Evolutionary conservation across 2,329 filamentous ascomycete genomes (phyloP).

Genomic region (Talaromyces funiculosus): DNA sequence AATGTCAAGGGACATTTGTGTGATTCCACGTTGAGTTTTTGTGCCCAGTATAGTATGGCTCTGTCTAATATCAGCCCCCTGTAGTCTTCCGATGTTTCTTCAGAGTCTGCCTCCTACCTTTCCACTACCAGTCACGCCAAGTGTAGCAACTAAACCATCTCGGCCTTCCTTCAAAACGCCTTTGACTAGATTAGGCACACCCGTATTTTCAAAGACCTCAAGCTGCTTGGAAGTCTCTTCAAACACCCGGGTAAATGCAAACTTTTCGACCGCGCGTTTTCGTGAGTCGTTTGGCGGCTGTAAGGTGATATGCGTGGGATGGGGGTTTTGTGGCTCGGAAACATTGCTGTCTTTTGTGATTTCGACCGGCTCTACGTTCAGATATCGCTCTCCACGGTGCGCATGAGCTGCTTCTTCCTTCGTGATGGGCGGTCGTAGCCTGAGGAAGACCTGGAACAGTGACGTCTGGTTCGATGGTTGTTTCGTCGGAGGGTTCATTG

Average conservation of each 20-base stretch:
- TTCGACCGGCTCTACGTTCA: conserved; percentile 64
- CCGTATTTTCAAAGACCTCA: conserved; percentile 77
- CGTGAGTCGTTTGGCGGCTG: conserved; percentile 77
- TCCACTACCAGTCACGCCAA: conserved; percentile 92
- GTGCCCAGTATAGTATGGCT: conserved; percentile 94
- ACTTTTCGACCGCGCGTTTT: conserved; percentile 84
- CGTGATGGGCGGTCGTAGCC: conserved; percentile 63
- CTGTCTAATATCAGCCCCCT: conserved; percentile 42
- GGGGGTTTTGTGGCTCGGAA: conserved; percentile 18
- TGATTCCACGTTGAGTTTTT: conserved; percentile 76
- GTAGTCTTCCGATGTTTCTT: too few species aligned
- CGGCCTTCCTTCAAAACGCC: conserved; percentile 78
- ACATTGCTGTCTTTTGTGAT: conserved; percentile 30
- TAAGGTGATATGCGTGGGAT: conserved; percentile 65
- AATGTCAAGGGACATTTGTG: conserved; percentile 84
- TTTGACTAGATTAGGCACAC: conserved; percentile 68
- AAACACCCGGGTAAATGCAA: conserved; percentile 90
- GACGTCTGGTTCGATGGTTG: conserved; percentile 44
- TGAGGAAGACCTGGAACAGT: conserved; percentile 87
- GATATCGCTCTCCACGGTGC: conserved; percentile 56
- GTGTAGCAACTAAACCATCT: conserved; percentile 82
- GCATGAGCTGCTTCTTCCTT: conserved; percentile 33
- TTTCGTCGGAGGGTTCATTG: conserved; percentile 41
- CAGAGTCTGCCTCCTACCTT: conserved; percentile 60
- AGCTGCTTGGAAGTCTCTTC: conserved; percentile 79